Conservation (phyloP, 2,329 filamentous ascomycete species). For the Ascochyta clinopodiicola region DNA sequence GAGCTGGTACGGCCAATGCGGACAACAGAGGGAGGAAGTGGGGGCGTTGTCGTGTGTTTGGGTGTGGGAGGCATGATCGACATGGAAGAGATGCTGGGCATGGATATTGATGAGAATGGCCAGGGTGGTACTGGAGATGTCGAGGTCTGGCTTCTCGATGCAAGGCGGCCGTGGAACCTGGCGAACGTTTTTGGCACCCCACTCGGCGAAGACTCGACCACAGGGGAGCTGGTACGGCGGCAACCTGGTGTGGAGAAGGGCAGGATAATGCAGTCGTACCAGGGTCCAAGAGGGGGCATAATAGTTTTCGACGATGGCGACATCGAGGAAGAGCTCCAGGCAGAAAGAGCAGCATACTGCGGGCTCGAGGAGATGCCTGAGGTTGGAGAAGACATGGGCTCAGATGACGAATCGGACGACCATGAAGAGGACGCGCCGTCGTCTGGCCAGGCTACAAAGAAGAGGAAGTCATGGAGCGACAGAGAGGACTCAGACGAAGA, state of each 20-base stretch:
- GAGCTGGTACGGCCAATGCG: slow-evolving; percentile 87
- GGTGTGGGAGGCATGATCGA: slow-evolving; percentile 93
- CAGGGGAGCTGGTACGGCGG: slow-evolving; percentile 57
- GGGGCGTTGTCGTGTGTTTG: slow-evolving; percentile 88
- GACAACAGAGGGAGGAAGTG: slow-evolving; percentile 79
- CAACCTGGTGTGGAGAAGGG: slow-evolving; percentile 75
- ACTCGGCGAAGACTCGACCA: slow-evolving; percentile 52
- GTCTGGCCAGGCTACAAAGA: slow-evolving; percentile 48
- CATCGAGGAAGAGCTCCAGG: slow-evolving; percentile 79
- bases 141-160: slow-evolving; percentile 93
- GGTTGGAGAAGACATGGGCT: slow-evolving; percentile 73
- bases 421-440: slow-evolving; percentile 38
- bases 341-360: slow-evolving; percentile 82
- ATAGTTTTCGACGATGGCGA: slow-evolving; percentile 97
- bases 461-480: slow-evolving; percentile 54
- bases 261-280: slow-evolving; percentile 73
- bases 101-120: slow-evolving; percentile 72
- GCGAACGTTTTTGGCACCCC: slow-evolving; percentile 86
- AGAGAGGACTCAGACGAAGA: slow-evolving; percentile 67
- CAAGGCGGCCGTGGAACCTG: slow-evolving; percentile 92
- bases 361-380: slow-evolving; percentile 92
- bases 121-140: slow-evolving; percentile 75
- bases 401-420: slow-evolving; percentile 62
- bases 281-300: slow-evolving; percentile 81
- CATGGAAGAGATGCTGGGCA: slow-evolving; percentile 77